Evolutionary conservation across 352 stramenopile species (phyloP), one percentile per base, ranked within the genome.

Genomic region (Globisporangium acanthophoron): DNA sequence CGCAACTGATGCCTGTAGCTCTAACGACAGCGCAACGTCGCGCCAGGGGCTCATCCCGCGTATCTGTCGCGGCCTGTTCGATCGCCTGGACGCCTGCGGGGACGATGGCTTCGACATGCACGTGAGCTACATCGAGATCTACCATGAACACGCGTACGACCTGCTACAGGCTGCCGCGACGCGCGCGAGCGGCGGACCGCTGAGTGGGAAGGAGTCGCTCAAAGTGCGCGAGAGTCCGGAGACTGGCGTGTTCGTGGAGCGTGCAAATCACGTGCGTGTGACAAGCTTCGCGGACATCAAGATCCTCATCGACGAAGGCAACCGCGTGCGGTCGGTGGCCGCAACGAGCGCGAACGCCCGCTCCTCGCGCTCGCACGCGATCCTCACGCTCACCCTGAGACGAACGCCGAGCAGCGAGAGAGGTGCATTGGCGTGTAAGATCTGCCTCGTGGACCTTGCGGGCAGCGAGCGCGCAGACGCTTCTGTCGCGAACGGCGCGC

Each of bases 121-220:
- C 52, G 70, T 93, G 50, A 92, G 79, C 58, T 93, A 87, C 57
- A 72, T 92, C n/a, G 84, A 92, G 58, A 85, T 93, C 24, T 90
- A 88, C 56, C 75, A 92, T 20, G 81, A 94, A 40, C 80, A 57
- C 48, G 80, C 90, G 8, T 92, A 87, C 43, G 81, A 92, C 43
- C 47, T 94, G 11, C 64, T 94, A 3, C 61, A 70, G 24, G 24
- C 59, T 12, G 39, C 47, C 9, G 55, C 24, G 51, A 41, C 41
- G 4, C 20, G 29, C 5, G 37, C 6, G 9, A 61, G 39, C 45
- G 40, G 44, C 21, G n/a, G 21, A 11, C 41, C 39, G 13, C 58
- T 54, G 16, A 48, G 52, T 45, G 44, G 44, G 15, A 70, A 90
- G 65, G 73, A 79, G 61, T 69, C 81, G 24, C 71, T 93, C 7